Evolutionary conservation across 2,329 filamentous ascomycete genomes (phyloP).

Genomic region (Fusarium setosum): DNA sequence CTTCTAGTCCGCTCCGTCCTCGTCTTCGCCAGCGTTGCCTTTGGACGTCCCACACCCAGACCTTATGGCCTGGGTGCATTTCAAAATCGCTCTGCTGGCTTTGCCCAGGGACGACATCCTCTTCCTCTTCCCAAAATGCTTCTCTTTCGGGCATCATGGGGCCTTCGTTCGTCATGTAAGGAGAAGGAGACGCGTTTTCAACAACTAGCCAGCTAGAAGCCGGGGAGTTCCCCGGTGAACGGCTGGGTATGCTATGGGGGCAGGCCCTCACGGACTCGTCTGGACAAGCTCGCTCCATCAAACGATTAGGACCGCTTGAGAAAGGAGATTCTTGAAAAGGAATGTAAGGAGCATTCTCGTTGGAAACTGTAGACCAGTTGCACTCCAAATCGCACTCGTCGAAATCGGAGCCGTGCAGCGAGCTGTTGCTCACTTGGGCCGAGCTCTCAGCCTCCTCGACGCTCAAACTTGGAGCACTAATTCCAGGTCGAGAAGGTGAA

Average conservation of each 20-base stretch:
- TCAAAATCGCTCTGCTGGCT: constrained; percentile 11
- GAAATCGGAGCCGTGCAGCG: neutral
- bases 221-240: neutral
- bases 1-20: constrained; percentile 1
- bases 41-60: constrained; percentile 22
- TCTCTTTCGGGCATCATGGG: neutral
- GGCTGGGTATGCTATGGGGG: too few relatives aligned
- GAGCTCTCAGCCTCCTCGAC: neutral
- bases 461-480: too few relatives aligned
- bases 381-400: neutral
- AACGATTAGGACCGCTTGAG: too few relatives aligned
- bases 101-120: neutral
- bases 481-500: neutral
- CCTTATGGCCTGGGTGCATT: constrained; percentile 9
- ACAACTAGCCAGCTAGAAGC: neutral
- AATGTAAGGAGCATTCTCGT: too few relatives aligned
- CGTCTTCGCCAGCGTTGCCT: constrained; percentile 18
- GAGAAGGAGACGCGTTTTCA: neutral
- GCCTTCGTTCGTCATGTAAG: neutral
- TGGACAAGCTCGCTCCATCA: too few relatives aligned
- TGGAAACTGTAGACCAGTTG: neutral
- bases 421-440: too few relatives aligned
- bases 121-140: neutral
- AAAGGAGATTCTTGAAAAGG: too few relatives aligned
- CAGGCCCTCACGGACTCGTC: too few relatives aligned